Evolutionary conservation across 495 filamentous ascomycete genomes (phyloP).

Genomic region (Neurospora sp.): DNA sequence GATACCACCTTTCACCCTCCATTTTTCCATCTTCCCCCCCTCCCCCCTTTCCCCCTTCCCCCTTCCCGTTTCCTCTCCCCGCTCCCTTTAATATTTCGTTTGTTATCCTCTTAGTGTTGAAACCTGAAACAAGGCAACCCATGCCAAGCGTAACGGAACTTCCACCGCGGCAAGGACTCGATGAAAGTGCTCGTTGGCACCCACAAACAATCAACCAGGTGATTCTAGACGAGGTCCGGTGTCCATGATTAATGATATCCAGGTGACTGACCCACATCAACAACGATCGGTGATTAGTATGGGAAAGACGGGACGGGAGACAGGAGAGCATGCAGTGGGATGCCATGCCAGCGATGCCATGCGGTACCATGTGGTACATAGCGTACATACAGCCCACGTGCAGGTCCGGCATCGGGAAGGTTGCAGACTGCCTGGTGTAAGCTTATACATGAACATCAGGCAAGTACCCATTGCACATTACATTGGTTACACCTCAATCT

Average conservation of each 20-base stretch:
- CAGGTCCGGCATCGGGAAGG: background rate
- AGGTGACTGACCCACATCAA: too few species aligned
- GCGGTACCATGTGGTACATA: background rate
- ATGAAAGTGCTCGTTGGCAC: background rate
- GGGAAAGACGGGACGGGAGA: background rate
- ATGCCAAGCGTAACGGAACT: too few species aligned
- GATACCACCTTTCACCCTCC: background rate
- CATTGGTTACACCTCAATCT: background rate
- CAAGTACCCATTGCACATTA: background rate
- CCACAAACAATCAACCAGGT: background rate
- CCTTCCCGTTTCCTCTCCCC: background rate
- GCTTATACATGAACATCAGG: background rate
- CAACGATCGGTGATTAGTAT: too few species aligned
- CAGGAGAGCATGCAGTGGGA: background rate
- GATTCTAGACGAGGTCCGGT: background rate
- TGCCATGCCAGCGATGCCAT: background rate
- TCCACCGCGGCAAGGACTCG: background rate
- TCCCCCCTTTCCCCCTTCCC: background rate
- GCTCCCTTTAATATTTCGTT: background rate
- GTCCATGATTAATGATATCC: too few species aligned
- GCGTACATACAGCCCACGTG: background rate
- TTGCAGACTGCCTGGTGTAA: background rate
- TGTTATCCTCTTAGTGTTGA: background rate
- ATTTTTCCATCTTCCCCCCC: background rate
- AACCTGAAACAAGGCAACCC: background rate